A percentile compares a stretch with the other conserved stretches of the same genome.
Evolutionary conservation across 352 stramenopile genomes (phyloP).

Genomic region (Salisapilia sapeloensis): DNA sequence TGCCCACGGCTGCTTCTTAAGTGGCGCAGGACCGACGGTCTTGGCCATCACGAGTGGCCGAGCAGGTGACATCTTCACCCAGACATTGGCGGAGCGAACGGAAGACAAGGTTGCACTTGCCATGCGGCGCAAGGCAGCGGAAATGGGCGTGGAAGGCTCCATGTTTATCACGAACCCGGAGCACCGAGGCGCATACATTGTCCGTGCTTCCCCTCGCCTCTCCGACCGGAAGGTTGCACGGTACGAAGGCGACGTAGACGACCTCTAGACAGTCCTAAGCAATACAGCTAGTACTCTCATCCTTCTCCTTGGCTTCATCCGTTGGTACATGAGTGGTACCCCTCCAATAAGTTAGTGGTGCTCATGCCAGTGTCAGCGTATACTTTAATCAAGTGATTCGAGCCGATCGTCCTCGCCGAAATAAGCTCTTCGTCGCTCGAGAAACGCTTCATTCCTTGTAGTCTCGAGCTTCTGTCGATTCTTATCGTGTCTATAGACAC

Average conservation of each 20-base stretch:
- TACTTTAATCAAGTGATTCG: no score
- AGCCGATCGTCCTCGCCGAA: no score
- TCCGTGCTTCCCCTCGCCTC: constrained; percentile 87
- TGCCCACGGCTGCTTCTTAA: constrained; percentile 91
- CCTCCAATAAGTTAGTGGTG: no score
- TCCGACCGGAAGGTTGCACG: constrained; percentile 62
- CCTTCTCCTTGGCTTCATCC: no score
- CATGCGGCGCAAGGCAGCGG: constrained; percentile 88
- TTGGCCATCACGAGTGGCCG: constrained; percentile 95
- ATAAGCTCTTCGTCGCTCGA: no score
- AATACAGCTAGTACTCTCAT: no score
- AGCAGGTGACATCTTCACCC: constrained; percentile 97
- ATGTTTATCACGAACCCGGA: constrained; percentile 95
- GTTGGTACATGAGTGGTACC: no score
- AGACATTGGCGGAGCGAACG: constrained; percentile 78
- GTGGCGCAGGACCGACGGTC: constrained; percentile 93
- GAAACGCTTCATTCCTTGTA: no score
- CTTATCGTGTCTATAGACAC: no score
- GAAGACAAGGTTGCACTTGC: constrained; percentile 90
- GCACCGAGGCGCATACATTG: constrained; percentile 92
- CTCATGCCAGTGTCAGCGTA: no score
- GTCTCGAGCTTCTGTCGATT: no score
- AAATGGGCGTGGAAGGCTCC: constrained; percentile 86
- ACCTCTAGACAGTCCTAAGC: constrained; percentile 48
- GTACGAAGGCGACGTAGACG: constrained; percentile 70